Percentiles rank a stretch among this genome's conserved stretches.
Conservation (phyloP, 2,329 filamentous ascomycete genomes). For the Stagonosporopsis chrysanthemi region DNA sequence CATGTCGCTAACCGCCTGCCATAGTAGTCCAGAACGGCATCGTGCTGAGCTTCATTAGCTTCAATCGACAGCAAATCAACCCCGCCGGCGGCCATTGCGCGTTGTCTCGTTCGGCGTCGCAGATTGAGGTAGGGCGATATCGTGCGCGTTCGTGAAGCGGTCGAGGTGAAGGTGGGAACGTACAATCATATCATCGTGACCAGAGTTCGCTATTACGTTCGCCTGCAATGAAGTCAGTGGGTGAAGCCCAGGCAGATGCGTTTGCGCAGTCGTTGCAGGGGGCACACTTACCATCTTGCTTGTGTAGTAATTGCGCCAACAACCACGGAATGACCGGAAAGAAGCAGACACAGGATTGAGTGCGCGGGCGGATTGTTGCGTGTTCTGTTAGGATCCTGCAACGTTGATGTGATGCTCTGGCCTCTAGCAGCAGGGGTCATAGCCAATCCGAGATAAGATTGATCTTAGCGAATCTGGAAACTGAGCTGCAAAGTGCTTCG, state of each 20-base stretch:
- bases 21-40: slow-evolving; percentile 98
- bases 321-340: not conserved
- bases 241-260: slow-evolving; percentile 34
- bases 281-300: slow-evolving; percentile 37
- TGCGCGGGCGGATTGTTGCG: slow-evolving; percentile 10
- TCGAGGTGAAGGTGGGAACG: slow-evolving; percentile 50
- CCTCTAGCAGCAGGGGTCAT: slow-evolving; percentile 43
- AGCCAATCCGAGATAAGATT: slow-evolving; percentile 39
- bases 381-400: slow-evolving; percentile 31
- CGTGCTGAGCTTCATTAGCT: slow-evolving; percentile 70
- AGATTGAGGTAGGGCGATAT: not conserved
- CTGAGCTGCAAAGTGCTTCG: not conserved
- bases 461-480: slow-evolving; percentile 21
- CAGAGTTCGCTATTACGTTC: slow-evolving; percentile 82
- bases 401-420: slow-evolving; percentile 44
- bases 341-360: not conserved
- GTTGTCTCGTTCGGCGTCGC: slow-evolving; percentile 2
- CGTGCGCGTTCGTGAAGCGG: not conserved
- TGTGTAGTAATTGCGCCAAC: slow-evolving; percentile 16
- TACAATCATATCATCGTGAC: slow-evolving; percentile 99
- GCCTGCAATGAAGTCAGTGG: slow-evolving; percentile 59
- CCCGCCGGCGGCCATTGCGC: slow-evolving; percentile 26
- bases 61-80: slow-evolving; percentile 41
- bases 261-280: slow-evolving; percentile 16
- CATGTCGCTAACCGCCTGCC: slow-evolving; percentile 95